Conservation (phyloP, 352 stramenopile genomes). For the Thalassiosira sp. region DNA sequence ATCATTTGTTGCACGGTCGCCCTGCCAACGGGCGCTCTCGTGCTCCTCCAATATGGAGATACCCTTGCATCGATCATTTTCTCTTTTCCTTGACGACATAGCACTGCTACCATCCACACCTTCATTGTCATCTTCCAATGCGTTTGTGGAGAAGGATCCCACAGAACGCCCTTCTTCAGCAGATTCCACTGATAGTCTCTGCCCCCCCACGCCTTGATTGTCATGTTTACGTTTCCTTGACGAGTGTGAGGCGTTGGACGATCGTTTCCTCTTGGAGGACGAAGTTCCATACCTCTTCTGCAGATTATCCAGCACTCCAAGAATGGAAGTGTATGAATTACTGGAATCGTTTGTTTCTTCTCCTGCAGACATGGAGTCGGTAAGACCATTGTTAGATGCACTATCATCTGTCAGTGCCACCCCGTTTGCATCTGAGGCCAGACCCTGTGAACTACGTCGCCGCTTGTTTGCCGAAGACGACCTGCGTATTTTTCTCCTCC, state of each 20-base stretch:
- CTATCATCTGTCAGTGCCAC: constrained; percentile 10
- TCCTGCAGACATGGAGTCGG: neutral
- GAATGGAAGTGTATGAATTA: constrained; percentile 26
- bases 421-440: constrained; percentile 1
- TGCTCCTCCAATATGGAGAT: constrained; percentile 26
- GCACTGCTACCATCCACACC: neutral
- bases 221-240: constrained; percentile 9
- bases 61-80: constrained; percentile 24
- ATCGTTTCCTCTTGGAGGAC: constrained; percentile 33
- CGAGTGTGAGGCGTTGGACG: constrained; percentile 5
- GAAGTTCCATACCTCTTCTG: constrained; percentile 49
- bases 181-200: constrained; percentile 8
- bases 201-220: neutral
- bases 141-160: neutral
- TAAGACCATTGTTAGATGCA: neutral
- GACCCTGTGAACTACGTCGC: constrained; percentile 3
- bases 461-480: constrained; percentile 10
- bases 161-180: constrained; percentile 5
- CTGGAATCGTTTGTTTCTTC: constrained; percentile 10
- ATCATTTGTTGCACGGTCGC: constrained; percentile 2
- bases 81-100: constrained; percentile 25
- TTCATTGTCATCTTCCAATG: neutral
- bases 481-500: constrained; percentile 23
- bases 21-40: neutral
- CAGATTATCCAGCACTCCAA: constrained; percentile 49